Evolutionary conservation across 345 rosid species (phyloP), one percentile per base, ranked within the genome.

Genomic region (Pelargonium nanum): DNA sequence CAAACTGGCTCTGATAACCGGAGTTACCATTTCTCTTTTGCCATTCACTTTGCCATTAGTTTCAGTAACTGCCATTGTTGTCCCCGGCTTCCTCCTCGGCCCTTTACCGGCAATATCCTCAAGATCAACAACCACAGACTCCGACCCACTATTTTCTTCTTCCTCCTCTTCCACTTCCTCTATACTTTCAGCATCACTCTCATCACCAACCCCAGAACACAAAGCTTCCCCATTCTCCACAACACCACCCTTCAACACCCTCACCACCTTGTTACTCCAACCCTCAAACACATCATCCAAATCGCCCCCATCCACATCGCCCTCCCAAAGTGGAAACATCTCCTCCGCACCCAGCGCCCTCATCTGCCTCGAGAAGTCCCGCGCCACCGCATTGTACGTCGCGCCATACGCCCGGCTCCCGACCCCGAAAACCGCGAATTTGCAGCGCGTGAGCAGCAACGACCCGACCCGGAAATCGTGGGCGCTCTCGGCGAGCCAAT

Each of bases 61-160:
- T 74, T 78, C 82, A 64, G 64, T 50, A 28, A 63, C 82, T 15
- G 64, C 58, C 5, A 52, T 21, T 52, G 4, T 20, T 30, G 71
- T 64, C 21, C 61, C 72, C 1, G 74, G 23, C 58, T 68, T 83
- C 80, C 80, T 84, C 0, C 88, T 81, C 17, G 97, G 94, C 64
- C 79, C 88, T 82, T 83, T 93, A 19, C 99, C 99, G 4, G 94
- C 97, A 67, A 93, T 89, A 74, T 93, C 99, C 74, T 93, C 99
- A 1, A 87, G 82, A 74, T 93, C 99, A 68, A 87, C 81, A 63
- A 89, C 69, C 21, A 52, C 90, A 0, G 76, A 67, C 48, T 77
- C 76, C 4, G 26, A 61, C 19, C 20, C 75, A 44, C 53, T 66
- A 22, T 59, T 63, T 6, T 53, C 77, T 1, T 67, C 81, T 0